Conservation (phyloP, 768 basidiomycete genomes). For the Chlorophyllum brunneum region DNA sequence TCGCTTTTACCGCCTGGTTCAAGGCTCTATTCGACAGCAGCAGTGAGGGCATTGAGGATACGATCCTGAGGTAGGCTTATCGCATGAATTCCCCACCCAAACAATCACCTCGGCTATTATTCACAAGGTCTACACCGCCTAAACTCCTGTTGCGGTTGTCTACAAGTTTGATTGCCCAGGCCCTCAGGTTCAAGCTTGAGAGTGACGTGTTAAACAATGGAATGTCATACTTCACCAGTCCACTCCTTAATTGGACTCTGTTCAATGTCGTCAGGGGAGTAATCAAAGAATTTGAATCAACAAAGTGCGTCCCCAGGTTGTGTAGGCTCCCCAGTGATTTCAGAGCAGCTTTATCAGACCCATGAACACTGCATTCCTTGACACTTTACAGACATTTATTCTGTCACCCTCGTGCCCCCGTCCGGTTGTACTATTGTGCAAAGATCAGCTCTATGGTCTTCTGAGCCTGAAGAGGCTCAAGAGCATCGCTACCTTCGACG, state of each 20-base stretch:
- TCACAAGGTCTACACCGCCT: conserved; percentile 61
- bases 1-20: conserved; percentile 56
- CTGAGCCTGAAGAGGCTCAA: conserved; percentile 4
- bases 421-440: conserved; percentile 59
- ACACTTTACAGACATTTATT: conserved; percentile 65
- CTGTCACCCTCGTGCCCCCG: conserved; percentile 61
- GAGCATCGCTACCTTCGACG: conserved; percentile 5
- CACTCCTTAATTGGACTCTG: conserved; percentile 76
- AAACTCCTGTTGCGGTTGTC: conserved; percentile 64
- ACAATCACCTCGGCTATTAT: neutral
- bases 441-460: conserved; percentile 12
- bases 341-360: conserved; percentile 32
- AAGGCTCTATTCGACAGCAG: conserved; percentile 74
- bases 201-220: conserved; percentile 68
- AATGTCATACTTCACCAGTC: conserved; percentile 70
- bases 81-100: neutral
- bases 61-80: conserved; percentile 51
- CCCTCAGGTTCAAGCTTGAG: conserved; percentile 61
- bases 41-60: conserved; percentile 83
- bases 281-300: conserved; percentile 53
- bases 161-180: conserved; percentile 61
- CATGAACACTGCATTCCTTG: conserved; percentile 46
- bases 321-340: conserved; percentile 13
- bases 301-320: conserved; percentile 34
- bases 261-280: conserved; percentile 68